Conservation (phyloP, 2,329 filamentous ascomycete genomes). For the Cordyceps cicadae region DNA sequence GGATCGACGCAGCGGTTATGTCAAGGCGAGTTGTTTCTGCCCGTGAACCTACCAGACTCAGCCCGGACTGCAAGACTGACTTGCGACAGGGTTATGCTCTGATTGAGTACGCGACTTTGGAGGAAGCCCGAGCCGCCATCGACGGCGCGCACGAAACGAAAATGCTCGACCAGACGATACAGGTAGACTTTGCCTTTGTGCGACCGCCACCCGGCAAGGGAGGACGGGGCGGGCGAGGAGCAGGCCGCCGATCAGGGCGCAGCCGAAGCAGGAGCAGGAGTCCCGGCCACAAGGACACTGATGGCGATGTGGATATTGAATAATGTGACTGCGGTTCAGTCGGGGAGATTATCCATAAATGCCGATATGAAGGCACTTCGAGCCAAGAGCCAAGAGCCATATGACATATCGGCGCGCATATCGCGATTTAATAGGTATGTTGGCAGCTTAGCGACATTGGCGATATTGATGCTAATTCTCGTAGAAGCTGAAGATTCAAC, state of each 20-base stretch:
- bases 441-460: not conserved
- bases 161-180: slow-evolving; percentile 71
- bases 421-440: slow-evolving; percentile 21
- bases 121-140: slow-evolving; percentile 74
- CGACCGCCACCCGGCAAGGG: slow-evolving; percentile 57
- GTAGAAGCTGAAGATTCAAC: not conserved
- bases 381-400: slow-evolving; percentile 1
- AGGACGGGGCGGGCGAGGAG: slow-evolving; percentile 30
- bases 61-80: not conserved
- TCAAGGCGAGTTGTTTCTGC: slow-evolving; percentile 53
- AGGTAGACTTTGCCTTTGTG: slow-evolving; percentile 80
- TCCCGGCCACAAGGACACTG: slow-evolving; percentile 31
- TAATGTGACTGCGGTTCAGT: slow-evolving; percentile 15
- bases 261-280: slow-evolving; percentile 37
- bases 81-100: slow-evolving; percentile 64
- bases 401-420: slow-evolving; percentile 22
- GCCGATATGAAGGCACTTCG: slow-evolving; percentile 19
- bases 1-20: slow-evolving; percentile 74
- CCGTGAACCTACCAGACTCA: not conserved
- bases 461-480: not conserved
- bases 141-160: slow-evolving; percentile 70
- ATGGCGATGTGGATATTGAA: slow-evolving; percentile 14
- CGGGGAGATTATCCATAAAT: not conserved
- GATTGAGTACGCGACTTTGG: slow-evolving; percentile 73
- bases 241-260: slow-evolving; percentile 33